phyloP scores from a whole-genome alignment of 2,329 filamentous ascomycete species.

The Botryotinia convoluta region DNA sequence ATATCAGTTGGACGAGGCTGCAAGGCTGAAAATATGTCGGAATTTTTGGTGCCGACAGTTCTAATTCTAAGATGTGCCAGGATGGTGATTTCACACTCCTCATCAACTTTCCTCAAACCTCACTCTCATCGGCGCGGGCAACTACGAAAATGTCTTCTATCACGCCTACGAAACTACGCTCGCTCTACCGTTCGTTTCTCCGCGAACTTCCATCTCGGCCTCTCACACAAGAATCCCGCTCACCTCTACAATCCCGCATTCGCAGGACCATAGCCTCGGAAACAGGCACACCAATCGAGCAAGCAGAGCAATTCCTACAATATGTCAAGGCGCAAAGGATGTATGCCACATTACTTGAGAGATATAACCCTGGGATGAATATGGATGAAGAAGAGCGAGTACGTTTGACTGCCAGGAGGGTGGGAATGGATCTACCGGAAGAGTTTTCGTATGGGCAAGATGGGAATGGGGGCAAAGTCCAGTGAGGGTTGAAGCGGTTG shows the following conservation, averaged over 20 bases:
- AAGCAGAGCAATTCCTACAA: slow-evolving; percentile 74
- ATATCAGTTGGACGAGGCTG: not conserved
- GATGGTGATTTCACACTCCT: not conserved
- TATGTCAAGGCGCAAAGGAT: slow-evolving; percentile 84
- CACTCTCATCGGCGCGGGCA: not conserved
- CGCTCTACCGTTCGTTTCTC: slow-evolving; percentile 83
- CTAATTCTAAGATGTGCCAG: not conserved
- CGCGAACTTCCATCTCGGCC: slow-evolving; percentile 79
- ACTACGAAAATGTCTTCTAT: slow-evolving; percentile 28
- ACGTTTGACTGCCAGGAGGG: slow-evolving; percentile 76
- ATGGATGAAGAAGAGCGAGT: slow-evolving; percentile 85
- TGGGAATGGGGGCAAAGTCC: slow-evolving; percentile 14
- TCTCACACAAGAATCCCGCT: slow-evolving; percentile 51
- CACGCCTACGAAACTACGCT: slow-evolving; percentile 56
- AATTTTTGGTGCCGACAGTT: not conserved
- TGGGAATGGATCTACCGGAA: slow-evolving; percentile 83
- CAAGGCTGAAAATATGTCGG: slow-evolving; percentile 14
- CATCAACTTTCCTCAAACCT: slow-evolving; percentile 1
- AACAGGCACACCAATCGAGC: slow-evolving; percentile 39
- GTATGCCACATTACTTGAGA: slow-evolving; percentile 77
- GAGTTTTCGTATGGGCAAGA: slow-evolving; percentile 45
- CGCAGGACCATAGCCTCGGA: slow-evolving; percentile 57
- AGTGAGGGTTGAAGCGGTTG: slow-evolving; percentile 5
- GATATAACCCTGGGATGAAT: slow-evolving; percentile 90
- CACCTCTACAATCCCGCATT: slow-evolving; percentile 68